Evolutionary conservation across 257 asterid genomes (phyloP).

Genomic region (Echites panduratus): DNA sequence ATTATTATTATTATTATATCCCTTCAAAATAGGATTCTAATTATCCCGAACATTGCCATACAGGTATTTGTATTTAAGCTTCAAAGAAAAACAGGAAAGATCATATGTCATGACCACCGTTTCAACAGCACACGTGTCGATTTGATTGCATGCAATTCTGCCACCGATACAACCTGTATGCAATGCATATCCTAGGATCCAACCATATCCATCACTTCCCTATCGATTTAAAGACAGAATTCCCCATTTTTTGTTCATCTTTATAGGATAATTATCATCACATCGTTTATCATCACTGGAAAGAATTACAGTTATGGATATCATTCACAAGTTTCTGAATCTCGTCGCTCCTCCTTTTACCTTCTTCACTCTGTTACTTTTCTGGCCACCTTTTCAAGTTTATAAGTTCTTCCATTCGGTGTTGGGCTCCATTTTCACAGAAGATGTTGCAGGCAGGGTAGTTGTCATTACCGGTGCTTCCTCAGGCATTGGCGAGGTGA

Average conservation of each 20-base stretch:
- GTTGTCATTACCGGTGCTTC: conserved; percentile 86
- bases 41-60: too few relatives aligned
- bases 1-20: too few relatives aligned
- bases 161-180: background rate
- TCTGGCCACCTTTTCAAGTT: conserved; percentile 2
- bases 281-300: too few relatives aligned
- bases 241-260: background rate
- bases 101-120: background rate
- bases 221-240: too few relatives aligned
- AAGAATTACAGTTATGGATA: background rate
- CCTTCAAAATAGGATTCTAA: too few relatives aligned
- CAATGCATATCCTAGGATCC: too few relatives aligned
- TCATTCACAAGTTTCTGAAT: conserved; percentile 8
- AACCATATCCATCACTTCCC: background rate
- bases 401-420: background rate
- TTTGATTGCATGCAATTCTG: background rate
- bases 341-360: conserved; percentile 8
- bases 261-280: too few relatives aligned
- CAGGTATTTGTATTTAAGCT: too few relatives aligned
- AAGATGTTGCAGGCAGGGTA: conserved; percentile 66
- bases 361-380: background rate
- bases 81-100: background rate
- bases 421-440: conserved; percentile 27
- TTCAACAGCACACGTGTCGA: background rate
- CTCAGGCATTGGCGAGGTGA: conserved; percentile 89